Conservation (phyloP, 2,329 filamentous ascomycete species). For the Colletotrichum orbiculare region DNA sequence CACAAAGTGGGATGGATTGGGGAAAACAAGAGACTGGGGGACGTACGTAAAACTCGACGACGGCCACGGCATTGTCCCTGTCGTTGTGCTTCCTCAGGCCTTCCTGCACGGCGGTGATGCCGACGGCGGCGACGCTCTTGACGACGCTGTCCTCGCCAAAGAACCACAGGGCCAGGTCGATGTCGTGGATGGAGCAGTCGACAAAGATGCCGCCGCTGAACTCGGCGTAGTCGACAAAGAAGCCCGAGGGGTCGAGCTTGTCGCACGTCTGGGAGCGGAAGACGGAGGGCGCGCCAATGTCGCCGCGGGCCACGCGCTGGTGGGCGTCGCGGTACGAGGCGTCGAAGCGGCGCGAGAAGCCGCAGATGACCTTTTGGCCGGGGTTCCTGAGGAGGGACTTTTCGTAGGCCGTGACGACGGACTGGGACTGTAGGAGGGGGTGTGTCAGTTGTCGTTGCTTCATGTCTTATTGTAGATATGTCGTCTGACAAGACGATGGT, state of each 20-base stretch:
- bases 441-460: neutral
- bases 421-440: constrained; percentile 59
- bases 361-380: constrained; percentile 69
- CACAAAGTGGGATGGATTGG: too few species aligned
- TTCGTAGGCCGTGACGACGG: constrained; percentile 67
- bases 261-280: constrained; percentile 76
- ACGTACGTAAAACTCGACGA: constrained; percentile 67
- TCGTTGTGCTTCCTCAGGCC: constrained; percentile 47
- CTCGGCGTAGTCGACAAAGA: constrained; percentile 75
- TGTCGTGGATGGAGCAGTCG: constrained; percentile 78
- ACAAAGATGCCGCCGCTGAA: constrained; percentile 77
- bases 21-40: too few species aligned
- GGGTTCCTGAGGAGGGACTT: constrained; percentile 54
- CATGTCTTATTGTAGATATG: neutral
- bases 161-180: constrained; percentile 53
- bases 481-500: neutral
- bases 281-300: constrained; percentile 69
- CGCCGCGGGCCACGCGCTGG: constrained; percentile 60
- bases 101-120: constrained; percentile 47
- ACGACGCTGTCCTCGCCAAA: constrained; percentile 46
- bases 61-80: constrained; percentile 53
- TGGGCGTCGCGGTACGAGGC: constrained; percentile 71
- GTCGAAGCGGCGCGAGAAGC: constrained; percentile 64
- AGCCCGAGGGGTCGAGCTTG: constrained; percentile 72
- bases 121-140: constrained; percentile 45